Evolutionary conservation across 306 rosid species (phyloP), one percentile per base, ranked within the genome.

Genomic region (Astragalus glycyphyllos): DNA sequence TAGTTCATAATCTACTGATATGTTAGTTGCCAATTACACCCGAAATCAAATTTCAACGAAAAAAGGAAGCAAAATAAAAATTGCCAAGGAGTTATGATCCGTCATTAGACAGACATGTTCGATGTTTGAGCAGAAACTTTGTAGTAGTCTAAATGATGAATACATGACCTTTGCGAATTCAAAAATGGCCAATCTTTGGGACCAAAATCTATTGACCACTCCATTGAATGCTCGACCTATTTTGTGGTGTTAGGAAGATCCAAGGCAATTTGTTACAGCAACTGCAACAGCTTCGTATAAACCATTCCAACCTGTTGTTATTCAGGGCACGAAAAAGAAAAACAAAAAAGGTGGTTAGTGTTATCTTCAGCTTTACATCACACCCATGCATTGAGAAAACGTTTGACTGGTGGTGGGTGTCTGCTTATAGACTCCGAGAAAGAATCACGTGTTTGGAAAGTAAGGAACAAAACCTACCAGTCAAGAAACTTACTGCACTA

Each of bases 251-350:
- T 62, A 41, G 82, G 70, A 49, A 58, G 34, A 34, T 49, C 72
- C 63, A 71, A 74, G 10, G 72, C 47, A 77, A 46, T 50, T 67
- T 81, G 62, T 76, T 10, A 75, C 81, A 81, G 78, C 87, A 85
- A 29, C 64, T 58, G 86, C 87, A 87, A 80, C 90, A 87, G 81
- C 65, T 83, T 58, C 79, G 81, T 69, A 85, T 68, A 58, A 89
- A 68, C 90, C 92, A 89, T 42, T 71, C 86, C 74, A 87, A 54
- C 84, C 96, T 89, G 90, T 80, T 68, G 40, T 51, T 46, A 71
- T 62, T 37, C 20, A 76, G 1, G 5, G 54, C 31, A 75, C 1
- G 11, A 55, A 14, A 35, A 40, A 10, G 8, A 66, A 71, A 55
- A 41, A 40, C 9, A 10, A 13, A 66, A 71, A 55, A 34, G 34